Conservation (phyloP, 2,329 filamentous ascomycete species). For the Penicillium concentricum region DNA sequence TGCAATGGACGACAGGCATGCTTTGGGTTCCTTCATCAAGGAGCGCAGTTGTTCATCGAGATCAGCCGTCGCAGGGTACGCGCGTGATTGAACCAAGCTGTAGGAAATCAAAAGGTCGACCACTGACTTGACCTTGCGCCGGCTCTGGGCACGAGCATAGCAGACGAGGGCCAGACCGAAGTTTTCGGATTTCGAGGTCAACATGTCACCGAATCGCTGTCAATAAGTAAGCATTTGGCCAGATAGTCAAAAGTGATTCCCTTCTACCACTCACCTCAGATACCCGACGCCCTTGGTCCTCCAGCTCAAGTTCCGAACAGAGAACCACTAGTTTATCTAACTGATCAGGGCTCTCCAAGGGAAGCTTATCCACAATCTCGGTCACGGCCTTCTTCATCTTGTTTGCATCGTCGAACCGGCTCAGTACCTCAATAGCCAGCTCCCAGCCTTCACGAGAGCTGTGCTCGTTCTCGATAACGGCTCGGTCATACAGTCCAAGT, state of each 20-base stretch:
- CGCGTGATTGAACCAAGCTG: slow-evolving; percentile 79
- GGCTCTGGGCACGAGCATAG: slow-evolving; percentile 79
- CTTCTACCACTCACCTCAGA: slow-evolving; percentile 65
- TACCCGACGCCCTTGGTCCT: slow-evolving; percentile 73
- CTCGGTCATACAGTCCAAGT: slow-evolving; percentile 53
- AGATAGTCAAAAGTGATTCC: background rate
- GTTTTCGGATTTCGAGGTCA: slow-evolving; percentile 69
- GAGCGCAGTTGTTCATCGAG: slow-evolving; percentile 70
- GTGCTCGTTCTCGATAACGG: slow-evolving; percentile 33
- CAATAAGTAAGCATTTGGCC: slow-evolving; percentile 15
- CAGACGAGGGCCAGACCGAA: slow-evolving; percentile 89
- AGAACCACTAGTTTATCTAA: slow-evolving; percentile 81
- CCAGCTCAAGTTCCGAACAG: slow-evolving; percentile 74
- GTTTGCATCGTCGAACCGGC: slow-evolving; percentile 71
- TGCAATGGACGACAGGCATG: slow-evolving; percentile 69
- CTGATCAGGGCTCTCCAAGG: slow-evolving; percentile 66
- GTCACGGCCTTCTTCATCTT: slow-evolving; percentile 72
- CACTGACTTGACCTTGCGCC: slow-evolving; percentile 77
- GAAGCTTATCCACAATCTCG: slow-evolving; percentile 70
- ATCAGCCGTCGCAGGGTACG: slow-evolving; percentile 69
- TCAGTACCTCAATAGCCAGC: slow-evolving; percentile 77
- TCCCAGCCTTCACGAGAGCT: slow-evolving; percentile 76
- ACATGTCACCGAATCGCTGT: slow-evolving; percentile 77
- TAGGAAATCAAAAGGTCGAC: slow-evolving; percentile 84
- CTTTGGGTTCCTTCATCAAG: slow-evolving; percentile 69